phyloP scores from a whole-genome alignment of 2,329 filamentous ascomycete species.

The Tolypocladium album region DNA sequence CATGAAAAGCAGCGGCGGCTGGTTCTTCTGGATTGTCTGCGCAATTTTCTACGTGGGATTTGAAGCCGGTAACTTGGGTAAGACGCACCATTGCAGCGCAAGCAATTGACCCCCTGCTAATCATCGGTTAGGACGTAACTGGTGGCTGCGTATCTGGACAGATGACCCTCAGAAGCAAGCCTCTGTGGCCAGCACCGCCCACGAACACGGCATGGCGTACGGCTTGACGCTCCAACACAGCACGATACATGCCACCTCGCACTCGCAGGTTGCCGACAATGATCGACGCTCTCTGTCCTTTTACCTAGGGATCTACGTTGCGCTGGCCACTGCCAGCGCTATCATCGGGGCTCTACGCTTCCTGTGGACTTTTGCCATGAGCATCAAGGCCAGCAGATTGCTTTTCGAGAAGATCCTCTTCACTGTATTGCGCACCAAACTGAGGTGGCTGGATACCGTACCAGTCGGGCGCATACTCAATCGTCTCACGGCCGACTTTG shows the following conservation, averaged over 20 bases:
- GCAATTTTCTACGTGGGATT: constrained; percentile 42
- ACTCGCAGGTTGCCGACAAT: constrained; percentile 14
- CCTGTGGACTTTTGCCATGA: constrained; percentile 52
- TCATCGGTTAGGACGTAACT: constrained; percentile 35
- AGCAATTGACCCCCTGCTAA: not conserved
- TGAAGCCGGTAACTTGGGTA: constrained; percentile 43
- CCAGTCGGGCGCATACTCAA: constrained; percentile 69
- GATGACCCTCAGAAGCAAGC: constrained; percentile 12
- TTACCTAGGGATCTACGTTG: constrained; percentile 60
- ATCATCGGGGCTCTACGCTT: constrained; percentile 52
- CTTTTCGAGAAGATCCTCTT: constrained; percentile 59
- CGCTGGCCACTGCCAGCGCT: constrained; percentile 44
- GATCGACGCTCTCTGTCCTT: constrained; percentile 36
- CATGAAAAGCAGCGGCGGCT: constrained; percentile 54
- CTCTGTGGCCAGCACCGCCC: constrained; percentile 3
- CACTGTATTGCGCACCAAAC: constrained; percentile 57
- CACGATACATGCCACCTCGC: constrained; percentile 26
- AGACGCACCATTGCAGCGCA: constrained; percentile 4
- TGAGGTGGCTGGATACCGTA: constrained; percentile 74
- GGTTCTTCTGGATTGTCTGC: constrained; percentile 46
- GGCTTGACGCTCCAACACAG: constrained; percentile 36
- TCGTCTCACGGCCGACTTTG: constrained; percentile 69
- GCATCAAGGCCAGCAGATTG: constrained; percentile 55
- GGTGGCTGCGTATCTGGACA: constrained; percentile 58
- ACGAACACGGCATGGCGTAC: constrained; percentile 28